These are phyloP conservation scores for Reutealis trisperma DNA, from an alignment of 345 rosid genomes.

Conservation along the genomic window DNA sequence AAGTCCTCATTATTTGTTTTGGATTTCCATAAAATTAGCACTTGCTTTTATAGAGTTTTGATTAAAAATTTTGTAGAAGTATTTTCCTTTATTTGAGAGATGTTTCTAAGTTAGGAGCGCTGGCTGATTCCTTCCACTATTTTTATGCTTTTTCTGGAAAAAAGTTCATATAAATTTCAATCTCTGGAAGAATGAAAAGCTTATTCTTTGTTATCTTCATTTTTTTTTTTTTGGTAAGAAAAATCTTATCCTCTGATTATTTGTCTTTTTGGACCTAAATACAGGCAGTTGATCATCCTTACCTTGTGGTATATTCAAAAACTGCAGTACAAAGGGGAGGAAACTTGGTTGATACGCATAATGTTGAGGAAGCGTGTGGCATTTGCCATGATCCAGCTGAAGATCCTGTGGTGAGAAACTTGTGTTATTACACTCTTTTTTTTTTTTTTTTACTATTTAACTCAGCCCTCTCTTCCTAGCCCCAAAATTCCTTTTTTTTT, in stretches of 20 bases:
- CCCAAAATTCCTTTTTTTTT: not conserved
- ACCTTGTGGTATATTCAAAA: conserved; percentile 81
- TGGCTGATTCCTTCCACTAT: no score
- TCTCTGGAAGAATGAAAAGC: no score
- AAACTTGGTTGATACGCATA: conserved; percentile 30
- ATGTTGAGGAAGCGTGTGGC: conserved; percentile 62
- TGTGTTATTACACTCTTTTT: not conserved
- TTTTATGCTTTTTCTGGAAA: no score
- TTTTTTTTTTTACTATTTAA: not conserved
- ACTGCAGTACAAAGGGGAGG: conserved; percentile 44
- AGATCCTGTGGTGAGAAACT: conserved; percentile 67
- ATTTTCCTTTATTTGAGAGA: no score
- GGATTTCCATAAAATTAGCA: no score
- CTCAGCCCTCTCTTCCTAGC: not conserved
- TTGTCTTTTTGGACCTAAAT: conserved; percentile 31
- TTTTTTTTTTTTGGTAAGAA: no score
- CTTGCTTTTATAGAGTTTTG: no score
- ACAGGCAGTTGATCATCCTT: conserved; percentile 98
- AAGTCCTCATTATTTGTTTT: not conserved
- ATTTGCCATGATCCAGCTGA: conserved; percentile 82
- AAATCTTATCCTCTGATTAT: not conserved
- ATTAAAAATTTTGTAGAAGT: no score
- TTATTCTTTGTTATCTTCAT: no score
- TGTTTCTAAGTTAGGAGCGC: no score
- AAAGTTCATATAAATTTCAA: no score